phyloP scores from a whole-genome alignment of 2,329 filamentous ascomycete genomes.

The Tolypocladium paradoxum region DNA sequence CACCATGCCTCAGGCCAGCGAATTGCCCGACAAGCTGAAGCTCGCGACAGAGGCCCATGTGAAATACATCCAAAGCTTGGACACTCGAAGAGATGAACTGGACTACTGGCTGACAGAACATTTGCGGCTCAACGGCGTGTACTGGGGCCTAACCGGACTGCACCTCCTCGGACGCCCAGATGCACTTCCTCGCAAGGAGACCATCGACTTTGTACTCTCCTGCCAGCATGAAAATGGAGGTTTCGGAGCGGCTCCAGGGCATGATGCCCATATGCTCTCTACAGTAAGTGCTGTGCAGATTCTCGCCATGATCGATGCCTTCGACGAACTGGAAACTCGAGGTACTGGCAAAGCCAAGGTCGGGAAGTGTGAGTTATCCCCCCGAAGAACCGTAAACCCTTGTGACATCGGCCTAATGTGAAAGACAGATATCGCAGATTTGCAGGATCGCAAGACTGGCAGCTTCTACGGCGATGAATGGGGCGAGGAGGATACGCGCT shows the following conservation, averaged over 20 bases:
- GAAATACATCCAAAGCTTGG: slow-evolving; percentile 83
- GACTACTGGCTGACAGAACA: slow-evolving; percentile 99
- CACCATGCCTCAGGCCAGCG: slow-evolving; percentile 18
- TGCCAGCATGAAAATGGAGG: slow-evolving; percentile 84
- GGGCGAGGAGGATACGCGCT: slow-evolving; percentile 93
- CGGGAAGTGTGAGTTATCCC: slow-evolving; percentile 58
- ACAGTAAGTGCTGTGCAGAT: slow-evolving; percentile 94
- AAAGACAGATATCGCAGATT: slow-evolving; percentile 57
- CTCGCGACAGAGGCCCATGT: slow-evolving; percentile 58
- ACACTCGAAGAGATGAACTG: slow-evolving; percentile 85
- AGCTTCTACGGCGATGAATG: slow-evolving; percentile 92
- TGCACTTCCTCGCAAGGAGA: slow-evolving; percentile 67
- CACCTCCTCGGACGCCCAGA: slow-evolving; percentile 75
- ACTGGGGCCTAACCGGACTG: slow-evolving; percentile 88
- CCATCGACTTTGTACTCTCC: slow-evolving; percentile 90
- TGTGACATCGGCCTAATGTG: slow-evolving; percentile 5
- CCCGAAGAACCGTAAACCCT: slow-evolving; percentile 1
- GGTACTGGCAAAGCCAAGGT: slow-evolving; percentile 57
- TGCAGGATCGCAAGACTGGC: slow-evolving; percentile 73
- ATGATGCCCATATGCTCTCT: slow-evolving; percentile 93
- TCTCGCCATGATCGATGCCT: slow-evolving; percentile 72
- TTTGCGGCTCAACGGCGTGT: slow-evolving; percentile 86
- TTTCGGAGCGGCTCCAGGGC: slow-evolving; percentile 86
- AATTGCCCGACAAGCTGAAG: slow-evolving; percentile 26
- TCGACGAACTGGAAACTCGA: slow-evolving; percentile 68